phyloP scores from a whole-genome alignment of 164 flowering plant genomes.

The Saururus chinensis region DNA sequence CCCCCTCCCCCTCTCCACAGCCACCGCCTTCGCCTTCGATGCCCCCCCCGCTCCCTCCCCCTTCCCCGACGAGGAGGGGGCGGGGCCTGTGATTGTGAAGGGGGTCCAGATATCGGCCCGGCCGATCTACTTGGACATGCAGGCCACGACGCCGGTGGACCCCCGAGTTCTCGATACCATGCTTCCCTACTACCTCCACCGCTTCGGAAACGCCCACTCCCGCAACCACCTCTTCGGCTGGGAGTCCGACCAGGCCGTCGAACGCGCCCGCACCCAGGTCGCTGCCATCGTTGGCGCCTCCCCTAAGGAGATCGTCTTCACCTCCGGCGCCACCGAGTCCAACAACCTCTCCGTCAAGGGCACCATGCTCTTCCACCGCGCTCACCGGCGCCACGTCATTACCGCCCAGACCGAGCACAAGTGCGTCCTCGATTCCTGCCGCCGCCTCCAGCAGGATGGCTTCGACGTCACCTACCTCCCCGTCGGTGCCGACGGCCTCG shows the following conservation, averaged over 20 bases:
- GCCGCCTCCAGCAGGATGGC: conserved; percentile 88
- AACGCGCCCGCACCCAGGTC: conserved; percentile 61
- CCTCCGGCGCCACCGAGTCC: conserved; percentile 96
- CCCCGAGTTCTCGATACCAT: conserved; percentile 85
- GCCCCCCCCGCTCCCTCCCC: background rate
- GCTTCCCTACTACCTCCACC: conserved; percentile 72
- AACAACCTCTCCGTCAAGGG: conserved; percentile 94
- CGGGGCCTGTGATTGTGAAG: conserved; percentile 40
- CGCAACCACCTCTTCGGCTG: conserved; percentile 96
- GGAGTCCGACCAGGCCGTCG: conserved; percentile 92
- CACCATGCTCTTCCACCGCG: conserved; percentile 64
- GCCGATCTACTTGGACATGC: conserved; percentile 91
- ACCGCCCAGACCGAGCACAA: conserved; percentile 99
- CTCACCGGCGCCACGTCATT: conserved; percentile 70
- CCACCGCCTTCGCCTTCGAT: background rate
- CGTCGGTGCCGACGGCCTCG: conserved; percentile 60
- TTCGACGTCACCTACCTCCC: conserved; percentile 84
- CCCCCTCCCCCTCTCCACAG: too few relatives aligned
- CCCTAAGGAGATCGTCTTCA: conserved; percentile 83
- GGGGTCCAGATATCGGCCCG: conserved; percentile 78
- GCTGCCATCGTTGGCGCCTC: conserved; percentile 70
- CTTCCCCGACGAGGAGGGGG: conserved; percentile 11
- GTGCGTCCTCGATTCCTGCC: conserved; percentile 91
- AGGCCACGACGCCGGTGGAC: conserved; percentile 90
- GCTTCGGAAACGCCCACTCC: conserved; percentile 90